Base-by-base conservation (phyloP, 345 rosid species). In the Erucastrum elatum region DNA sequence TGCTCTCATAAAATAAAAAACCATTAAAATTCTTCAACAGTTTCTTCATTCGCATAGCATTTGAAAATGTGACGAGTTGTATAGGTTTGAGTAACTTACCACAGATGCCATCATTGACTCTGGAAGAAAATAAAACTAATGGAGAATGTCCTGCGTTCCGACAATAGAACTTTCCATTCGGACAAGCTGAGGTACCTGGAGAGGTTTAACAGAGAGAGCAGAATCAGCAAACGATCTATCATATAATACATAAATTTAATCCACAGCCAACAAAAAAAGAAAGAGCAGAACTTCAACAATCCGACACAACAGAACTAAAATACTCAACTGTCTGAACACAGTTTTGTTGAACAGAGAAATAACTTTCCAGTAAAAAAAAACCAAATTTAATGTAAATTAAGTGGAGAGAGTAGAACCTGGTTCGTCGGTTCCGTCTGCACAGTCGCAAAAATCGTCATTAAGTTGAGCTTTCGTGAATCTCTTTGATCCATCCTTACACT, bases 171-270 rank as follows among this genome's bases (percentile, higher is more conserved):
- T 86, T 87, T 9, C 90, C 97, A 78, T 70, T 79, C 0, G 97
- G 98, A 82, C 98, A 96, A 9, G 99, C 99, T 2, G 99, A 89
- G 63, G 99, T 96, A 62, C 99, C 99, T 93, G 77, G 34, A 79
- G 44, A 79, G 41, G 4, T 56, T 59, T n/a, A 53, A 21, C 21
- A 21, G 21, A 21, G 21, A 21, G 21, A 21, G 21, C 21, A 21
- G 21, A 21, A 21, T 21, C 21, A 21, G 21, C 21, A 21, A 21
- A 21, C 21, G 21, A 21, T 21, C 21, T 21, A 21, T 21, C 21
- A 21, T 21, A 21, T 21, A 21, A 21, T 21, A 21, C 21, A 21
- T 21, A 21, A 21, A 21, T 21, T 21, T 21, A 21, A 21, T 21
- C 21, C 21, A 21, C 21, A 21, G 21, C 21, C 21, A 21, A 21